phyloP scores from a whole-genome alignment of 805 yeast species.

The Phaffomyces opuntiae region DNA sequence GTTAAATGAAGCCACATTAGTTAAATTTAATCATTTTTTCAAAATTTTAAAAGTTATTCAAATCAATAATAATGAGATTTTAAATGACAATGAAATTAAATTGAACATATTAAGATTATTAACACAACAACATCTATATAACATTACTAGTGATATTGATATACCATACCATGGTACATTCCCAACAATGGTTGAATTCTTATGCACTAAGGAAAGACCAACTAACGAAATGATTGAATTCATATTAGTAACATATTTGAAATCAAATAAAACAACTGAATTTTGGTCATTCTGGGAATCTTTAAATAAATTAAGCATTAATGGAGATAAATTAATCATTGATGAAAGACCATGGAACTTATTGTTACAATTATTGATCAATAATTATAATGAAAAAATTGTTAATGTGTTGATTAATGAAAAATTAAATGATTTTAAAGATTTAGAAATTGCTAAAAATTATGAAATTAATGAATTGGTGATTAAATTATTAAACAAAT shows the following conservation, averaged over 20 bases:
- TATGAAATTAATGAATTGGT: slow-evolving; percentile 2
- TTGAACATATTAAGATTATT: slow-evolving; percentile 13
- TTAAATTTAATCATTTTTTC: slow-evolving; percentile 7
- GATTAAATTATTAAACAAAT: slow-evolving; percentile 8
- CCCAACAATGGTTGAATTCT: slow-evolving; percentile 10
- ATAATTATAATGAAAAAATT: slow-evolving; percentile 13
- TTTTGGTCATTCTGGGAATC: slow-evolving; percentile 18
- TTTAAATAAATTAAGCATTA: slow-evolving; percentile 1
- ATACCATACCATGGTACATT: slow-evolving; percentile 4
- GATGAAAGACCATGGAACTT: slow-evolving; percentile 21
- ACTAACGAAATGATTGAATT: slow-evolving; percentile 9
- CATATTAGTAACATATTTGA: slow-evolving; percentile 14
- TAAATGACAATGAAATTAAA: slow-evolving; percentile 10
- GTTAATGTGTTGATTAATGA: slow-evolving; percentile 11
- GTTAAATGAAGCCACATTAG: slow-evolving; percentile 1
- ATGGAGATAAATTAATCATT: slow-evolving; percentile 1
- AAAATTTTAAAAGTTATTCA: slow-evolving; percentile 8
- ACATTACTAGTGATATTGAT: slow-evolving; percentile 4
- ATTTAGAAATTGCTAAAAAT: slow-evolving; percentile 1
- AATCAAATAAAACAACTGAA: slow-evolving; percentile 9
- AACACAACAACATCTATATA: slow-evolving; percentile 19
- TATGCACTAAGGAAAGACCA: slow-evolving; percentile 4
- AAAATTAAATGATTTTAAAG: slow-evolving; percentile 7
- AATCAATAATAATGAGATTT: slow-evolving; percentile 5
- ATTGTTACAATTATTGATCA: slow-evolving; percentile 6